These are phyloP conservation scores for Aspergillus pseudonomiae DNA, from an alignment of 2,329 filamentous ascomycete genomes.

Conservation along the genomic window DNA sequence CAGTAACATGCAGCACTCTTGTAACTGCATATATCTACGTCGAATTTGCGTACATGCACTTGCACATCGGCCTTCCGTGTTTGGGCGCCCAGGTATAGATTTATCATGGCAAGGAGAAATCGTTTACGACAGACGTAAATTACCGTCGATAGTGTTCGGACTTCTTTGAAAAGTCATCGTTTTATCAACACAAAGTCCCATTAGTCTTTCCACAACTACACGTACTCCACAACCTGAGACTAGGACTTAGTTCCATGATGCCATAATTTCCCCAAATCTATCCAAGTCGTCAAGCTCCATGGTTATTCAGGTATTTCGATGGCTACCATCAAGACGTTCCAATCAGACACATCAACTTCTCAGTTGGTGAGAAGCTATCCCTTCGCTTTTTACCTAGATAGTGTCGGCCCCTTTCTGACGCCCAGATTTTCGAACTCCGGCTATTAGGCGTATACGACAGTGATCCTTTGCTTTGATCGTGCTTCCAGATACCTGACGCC, in stretches of 20 bases:
- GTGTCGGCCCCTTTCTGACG: not conserved
- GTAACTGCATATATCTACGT: not conserved
- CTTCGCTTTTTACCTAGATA: constrained; percentile 3
- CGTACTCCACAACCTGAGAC: not conserved
- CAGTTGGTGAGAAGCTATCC: constrained; percentile 7
- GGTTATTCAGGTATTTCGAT: not conserved
- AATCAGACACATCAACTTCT: constrained; percentile 6
- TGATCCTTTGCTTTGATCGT: not conserved
- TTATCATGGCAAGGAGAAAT: not conserved
- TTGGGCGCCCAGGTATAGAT: not conserved
- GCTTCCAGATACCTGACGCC: constrained; percentile 2
- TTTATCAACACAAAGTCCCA: not conserved
- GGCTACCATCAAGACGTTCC: not conserved
- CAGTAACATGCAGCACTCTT: not conserved
- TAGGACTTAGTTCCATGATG: not conserved
- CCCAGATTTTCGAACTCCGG: not conserved
- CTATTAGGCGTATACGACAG: not conserved
- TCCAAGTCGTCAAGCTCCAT: not conserved
- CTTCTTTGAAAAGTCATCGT: not conserved
- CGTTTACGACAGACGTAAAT: not conserved
- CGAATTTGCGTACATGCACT: not conserved
- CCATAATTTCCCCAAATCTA: not conserved
- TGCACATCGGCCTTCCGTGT: not conserved
- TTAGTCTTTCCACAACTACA: not conserved
- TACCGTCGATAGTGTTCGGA: too few relatives aligned